phyloP scores from a whole-genome alignment of 441 rosid genomes.

The Codiaeum variegatum region DNA sequence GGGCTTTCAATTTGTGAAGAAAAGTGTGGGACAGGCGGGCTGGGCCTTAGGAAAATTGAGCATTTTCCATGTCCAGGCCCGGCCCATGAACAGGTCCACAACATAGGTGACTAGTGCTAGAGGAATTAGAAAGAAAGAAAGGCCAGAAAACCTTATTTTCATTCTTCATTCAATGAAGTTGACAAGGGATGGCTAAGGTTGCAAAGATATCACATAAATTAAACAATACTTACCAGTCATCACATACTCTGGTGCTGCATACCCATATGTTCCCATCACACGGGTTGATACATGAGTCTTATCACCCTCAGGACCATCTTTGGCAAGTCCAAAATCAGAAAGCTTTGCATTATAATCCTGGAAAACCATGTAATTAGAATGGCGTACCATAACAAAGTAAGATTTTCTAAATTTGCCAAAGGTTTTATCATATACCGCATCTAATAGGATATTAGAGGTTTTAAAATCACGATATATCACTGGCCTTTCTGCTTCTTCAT shows the following conservation, averaged over 20 bases:
- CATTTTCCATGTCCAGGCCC: too few species aligned
- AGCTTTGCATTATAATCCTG: conserved; percentile 92
- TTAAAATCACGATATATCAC: conserved; percentile 94
- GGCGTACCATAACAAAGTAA: conserved; percentile 4
- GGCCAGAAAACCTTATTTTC: neutral
- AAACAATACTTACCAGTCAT: conserved; percentile 65
- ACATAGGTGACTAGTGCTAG: neutral
- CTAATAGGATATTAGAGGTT: conserved; percentile 83
- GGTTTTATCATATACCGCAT: conserved; percentile 51
- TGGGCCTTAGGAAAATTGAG: too few species aligned
- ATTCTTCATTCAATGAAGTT: neutral
- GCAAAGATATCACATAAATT: neutral
- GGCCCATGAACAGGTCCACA: neutral
- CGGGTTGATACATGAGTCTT: conserved; percentile 93
- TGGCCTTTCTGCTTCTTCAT: conserved; percentile 87
- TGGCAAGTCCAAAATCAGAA: conserved; percentile 91
- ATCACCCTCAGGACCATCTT: conserved; percentile 93
- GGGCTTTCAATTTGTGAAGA: too few species aligned
- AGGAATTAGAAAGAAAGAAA: neutral
- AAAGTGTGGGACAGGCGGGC: too few species aligned
- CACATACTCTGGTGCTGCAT: conserved; percentile 92
- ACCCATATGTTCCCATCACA: conserved; percentile 92
- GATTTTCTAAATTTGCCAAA: neutral
- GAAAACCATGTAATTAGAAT: conserved; percentile 27
- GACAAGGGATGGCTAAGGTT: neutral